Evolutionary conservation across 768 basidiomycete species (phyloP).

Genomic region (Boletus vermiculosoides): DNA sequence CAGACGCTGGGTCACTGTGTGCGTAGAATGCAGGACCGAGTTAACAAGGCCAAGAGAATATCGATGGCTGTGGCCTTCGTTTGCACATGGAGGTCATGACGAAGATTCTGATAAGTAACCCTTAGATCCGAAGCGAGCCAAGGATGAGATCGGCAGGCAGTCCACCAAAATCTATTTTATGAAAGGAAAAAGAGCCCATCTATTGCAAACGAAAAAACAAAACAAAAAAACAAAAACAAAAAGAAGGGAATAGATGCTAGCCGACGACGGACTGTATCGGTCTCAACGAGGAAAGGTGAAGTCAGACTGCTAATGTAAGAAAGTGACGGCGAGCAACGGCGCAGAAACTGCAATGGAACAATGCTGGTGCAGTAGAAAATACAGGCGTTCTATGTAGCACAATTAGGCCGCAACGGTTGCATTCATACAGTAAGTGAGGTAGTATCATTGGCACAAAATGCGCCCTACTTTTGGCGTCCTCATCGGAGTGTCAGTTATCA

Average conservation of each 20-base stretch:
- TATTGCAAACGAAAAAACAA: slow-evolving; percentile 2
- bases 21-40: neutral
- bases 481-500: slow-evolving; percentile 9
- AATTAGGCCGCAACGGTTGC: slow-evolving; percentile 15
- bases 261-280: neutral
- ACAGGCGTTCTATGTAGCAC: slow-evolving; percentile 14
- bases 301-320: slow-evolving; percentile 2
- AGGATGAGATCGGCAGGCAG: slow-evolving; percentile 4
- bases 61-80: neutral
- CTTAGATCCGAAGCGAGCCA: neutral
- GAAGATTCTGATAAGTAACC: neutral
- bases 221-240: neutral
- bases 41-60: neutral
- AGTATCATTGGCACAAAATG: slow-evolving; percentile 3
- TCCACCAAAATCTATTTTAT: neutral
- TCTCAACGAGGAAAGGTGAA: neutral
- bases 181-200: neutral
- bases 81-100: slow-evolving; percentile 10
- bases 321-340: slow-evolving; percentile 2
- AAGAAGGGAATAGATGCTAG: neutral
- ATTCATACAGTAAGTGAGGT: slow-evolving; percentile 21
- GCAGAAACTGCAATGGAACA: slow-evolving; percentile 11
- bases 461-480: slow-evolving; percentile 10
- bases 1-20: neutral
- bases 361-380: slow-evolving; percentile 11